Evolutionary conservation across 257 asterid species (phyloP).

Genomic region (Ehretia macrophylla): DNA sequence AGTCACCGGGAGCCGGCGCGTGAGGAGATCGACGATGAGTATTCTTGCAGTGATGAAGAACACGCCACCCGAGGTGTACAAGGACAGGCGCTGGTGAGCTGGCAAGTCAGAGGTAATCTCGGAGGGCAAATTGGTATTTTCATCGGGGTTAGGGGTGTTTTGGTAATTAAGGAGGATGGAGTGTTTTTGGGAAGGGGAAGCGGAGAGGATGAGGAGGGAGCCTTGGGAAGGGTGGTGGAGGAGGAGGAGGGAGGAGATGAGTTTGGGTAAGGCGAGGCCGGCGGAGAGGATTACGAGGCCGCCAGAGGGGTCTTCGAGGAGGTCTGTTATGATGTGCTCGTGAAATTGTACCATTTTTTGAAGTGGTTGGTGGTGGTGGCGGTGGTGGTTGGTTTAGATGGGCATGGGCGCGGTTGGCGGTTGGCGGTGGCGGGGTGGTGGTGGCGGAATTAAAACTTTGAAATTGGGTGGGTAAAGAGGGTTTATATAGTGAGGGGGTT

Average conservation of each 20-base stretch:
- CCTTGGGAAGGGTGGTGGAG: slow-evolving; percentile 89
- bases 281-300: slow-evolving; percentile 80
- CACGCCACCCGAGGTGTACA: slow-evolving; percentile 73
- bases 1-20: slow-evolving; percentile 63
- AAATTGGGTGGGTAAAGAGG: not conserved
- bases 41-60: slow-evolving; percentile 78
- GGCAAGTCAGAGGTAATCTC: slow-evolving; percentile 83
- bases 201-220: slow-evolving; percentile 73
- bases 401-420: slow-evolving; percentile 3
- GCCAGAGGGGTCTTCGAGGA: slow-evolving; percentile 71
- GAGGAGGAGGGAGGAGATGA: slow-evolving; percentile 57
- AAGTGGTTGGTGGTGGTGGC: not conserved
- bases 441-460: not conserved
- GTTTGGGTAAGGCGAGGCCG: slow-evolving; percentile 81
- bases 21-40: slow-evolving; percentile 84
- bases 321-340: slow-evolving; percentile 78
- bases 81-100: slow-evolving; percentile 56
- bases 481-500: not conserved
- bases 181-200: slow-evolving; percentile 56
- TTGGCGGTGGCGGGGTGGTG: too few species aligned
- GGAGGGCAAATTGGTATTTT: slow-evolving; percentile 23
- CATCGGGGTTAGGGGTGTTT: slow-evolving; percentile 8
- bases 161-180: slow-evolving; percentile 34
- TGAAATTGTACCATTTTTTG: slow-evolving; percentile 66
- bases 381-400: not conserved